Conservation (phyloP, 2,329 filamentous ascomycete species). For the Torrubiellomyces zombiae region DNA sequence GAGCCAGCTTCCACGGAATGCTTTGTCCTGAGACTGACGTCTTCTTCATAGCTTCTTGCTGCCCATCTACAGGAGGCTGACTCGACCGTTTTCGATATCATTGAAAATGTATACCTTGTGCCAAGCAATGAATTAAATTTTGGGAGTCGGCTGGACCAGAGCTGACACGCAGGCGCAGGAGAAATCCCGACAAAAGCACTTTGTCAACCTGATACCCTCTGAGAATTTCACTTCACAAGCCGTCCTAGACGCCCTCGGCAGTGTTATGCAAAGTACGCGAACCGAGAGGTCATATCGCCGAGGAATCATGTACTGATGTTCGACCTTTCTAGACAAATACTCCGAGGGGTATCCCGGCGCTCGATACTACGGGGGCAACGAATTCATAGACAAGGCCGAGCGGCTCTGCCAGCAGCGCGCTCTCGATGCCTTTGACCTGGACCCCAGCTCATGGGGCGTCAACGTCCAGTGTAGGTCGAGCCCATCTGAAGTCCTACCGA, state of each 20-base stretch:
- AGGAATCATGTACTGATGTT: not conserved
- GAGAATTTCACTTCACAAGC: conserved; percentile 94
- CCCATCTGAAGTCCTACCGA: too few relatives aligned
- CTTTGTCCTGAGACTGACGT: conserved; percentile 5
- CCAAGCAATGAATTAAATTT: too few relatives aligned
- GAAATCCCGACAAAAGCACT: conserved; percentile 91
- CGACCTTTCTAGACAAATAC: conserved; percentile 61
- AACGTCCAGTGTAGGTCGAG: conserved; percentile 76
- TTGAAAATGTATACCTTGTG: conserved; percentile 89
- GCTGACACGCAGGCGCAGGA: too few relatives aligned
- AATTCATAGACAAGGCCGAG: conserved; percentile 87
- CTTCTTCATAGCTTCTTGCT: conserved; percentile 51
- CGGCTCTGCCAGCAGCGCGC: conserved; percentile 80
- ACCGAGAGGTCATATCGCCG: too few relatives aligned
- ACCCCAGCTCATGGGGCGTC: conserved; percentile 82
- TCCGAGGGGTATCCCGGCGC: conserved; percentile 96
- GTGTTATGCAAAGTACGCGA: conserved; percentile 80
- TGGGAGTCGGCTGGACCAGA: too few relatives aligned
- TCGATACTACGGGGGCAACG: conserved; percentile 91
- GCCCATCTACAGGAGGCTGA: conserved; percentile 70
- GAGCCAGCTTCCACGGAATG: conserved; percentile 4
- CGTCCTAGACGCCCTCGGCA: conserved; percentile 78
- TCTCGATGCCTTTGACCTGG: conserved; percentile 70
- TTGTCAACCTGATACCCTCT: conserved; percentile 91
- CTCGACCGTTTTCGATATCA: conserved; percentile 71